Base-by-base conservation (phyloP, 805 yeast genomes). In the Brettanomyces sp. region DNA sequence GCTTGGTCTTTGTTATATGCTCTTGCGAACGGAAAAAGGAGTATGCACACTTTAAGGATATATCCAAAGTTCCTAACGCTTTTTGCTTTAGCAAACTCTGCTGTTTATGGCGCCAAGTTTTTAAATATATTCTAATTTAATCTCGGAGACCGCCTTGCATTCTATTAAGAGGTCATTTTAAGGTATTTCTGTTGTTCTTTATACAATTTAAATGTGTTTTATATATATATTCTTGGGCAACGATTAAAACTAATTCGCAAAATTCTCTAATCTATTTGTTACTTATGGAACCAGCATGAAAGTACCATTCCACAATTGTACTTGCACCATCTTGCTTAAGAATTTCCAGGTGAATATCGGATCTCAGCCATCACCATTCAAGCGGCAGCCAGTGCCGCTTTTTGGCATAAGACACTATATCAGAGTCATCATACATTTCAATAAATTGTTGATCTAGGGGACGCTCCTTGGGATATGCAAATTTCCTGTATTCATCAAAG, bases 371-470 rank as follows among this genome's bases (percentile, higher is more conserved):
- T 18, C 48, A 76, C 95, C 95, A 86, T 49, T 65, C 60, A 45
- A 87, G 60, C 6, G 95, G 95, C 45, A 87, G 62, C 77, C 89
- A 78, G 7, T 70, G 61, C 37, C 72, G 66, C 36, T 69, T 60
- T 4, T 56, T 54, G 4, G 89, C 89, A 52, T 69, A 73, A 40
- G 71, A 62, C 13, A 69, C 71, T n/a, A 85, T 77, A 46, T 76
- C 81, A 4, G 66, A 59, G 44, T 80, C 85, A 56, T 89, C 83
- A 60, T 85, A 91, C 70, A 88, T 70, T 65, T 93, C 99, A 49
- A 91, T 91, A 57, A 91, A 85, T 62, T 91, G 96, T 62, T 89
- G 96, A 65, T 93, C 99, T 69, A 93, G 72, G 13, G 97, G 95
- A 52, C 99, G 73, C 47, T 89, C 93, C 64, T 93, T 93, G 8